Evolutionary conservation across 208 protist species (phyloP).

Genomic region (Acanthamoeba triangularis): DNA sequence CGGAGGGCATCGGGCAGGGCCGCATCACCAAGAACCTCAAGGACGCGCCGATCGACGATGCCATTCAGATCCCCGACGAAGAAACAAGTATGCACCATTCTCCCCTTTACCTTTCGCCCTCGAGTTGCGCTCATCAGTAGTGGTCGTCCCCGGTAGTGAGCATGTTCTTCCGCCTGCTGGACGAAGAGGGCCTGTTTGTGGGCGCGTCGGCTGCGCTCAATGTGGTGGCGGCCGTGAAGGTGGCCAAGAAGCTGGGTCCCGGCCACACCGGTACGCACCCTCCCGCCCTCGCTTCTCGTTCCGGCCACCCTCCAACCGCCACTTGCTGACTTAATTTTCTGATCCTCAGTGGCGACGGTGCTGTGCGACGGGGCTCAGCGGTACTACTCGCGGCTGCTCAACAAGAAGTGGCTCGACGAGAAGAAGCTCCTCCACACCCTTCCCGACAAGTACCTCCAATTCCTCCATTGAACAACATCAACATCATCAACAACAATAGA

Average conservation of each 20-base stretch:
- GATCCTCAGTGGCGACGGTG: slow-evolving; percentile 78
- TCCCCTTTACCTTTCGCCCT: not conserved
- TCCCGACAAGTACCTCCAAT: slow-evolving; percentile 48
- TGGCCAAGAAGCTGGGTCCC: slow-evolving; percentile 77
- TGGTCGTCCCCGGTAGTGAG: not conserved
- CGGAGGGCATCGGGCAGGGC: slow-evolving; percentile 88
- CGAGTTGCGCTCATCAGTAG: not conserved
- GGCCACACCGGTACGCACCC: slow-evolving; percentile 1
- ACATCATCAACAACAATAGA: no score
- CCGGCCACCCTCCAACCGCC: no score
- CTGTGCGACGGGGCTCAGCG: slow-evolving; percentile 84
- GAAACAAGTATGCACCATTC: slow-evolving; percentile 44
- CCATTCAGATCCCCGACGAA: slow-evolving; percentile 79
- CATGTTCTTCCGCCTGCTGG: slow-evolving; percentile 81
- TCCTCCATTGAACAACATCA: not conserved
- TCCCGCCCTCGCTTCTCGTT: not conserved
- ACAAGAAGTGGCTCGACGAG: slow-evolving; percentile 79
- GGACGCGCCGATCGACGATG: slow-evolving; percentile 79
- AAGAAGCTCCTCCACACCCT: slow-evolving; percentile 77
- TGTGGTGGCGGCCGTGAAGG: slow-evolving; percentile 81
- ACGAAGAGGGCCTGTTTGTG: slow-evolving; percentile 87
- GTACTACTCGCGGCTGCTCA: slow-evolving; percentile 83
- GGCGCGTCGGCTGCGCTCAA: slow-evolving; percentile 86
- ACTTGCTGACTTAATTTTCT: not conserved
- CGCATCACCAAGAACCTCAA: slow-evolving; percentile 88